These are phyloP conservation scores for Yarrowia hollandica DNA, from an alignment of 805 yeast species.

Conservation along the genomic window DNA sequence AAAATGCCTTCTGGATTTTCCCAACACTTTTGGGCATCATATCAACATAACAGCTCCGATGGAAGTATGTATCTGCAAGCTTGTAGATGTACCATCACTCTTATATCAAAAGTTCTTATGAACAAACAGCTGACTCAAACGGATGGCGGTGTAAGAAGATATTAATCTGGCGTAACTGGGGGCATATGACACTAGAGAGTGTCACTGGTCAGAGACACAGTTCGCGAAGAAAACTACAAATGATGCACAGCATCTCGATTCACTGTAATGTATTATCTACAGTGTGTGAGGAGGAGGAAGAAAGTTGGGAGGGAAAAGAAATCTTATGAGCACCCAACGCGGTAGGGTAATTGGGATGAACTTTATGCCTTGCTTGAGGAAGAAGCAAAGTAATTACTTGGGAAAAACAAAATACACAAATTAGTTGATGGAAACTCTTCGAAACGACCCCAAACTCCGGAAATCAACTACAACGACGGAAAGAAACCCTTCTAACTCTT, in stretches of 20 bases:
- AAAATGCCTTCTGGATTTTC: too few species aligned
- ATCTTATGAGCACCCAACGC: not conserved
- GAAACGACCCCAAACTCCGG: too few species aligned
- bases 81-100: slow-evolving; percentile 17
- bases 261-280: not conserved
- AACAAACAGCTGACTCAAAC: slow-evolving; percentile 28
- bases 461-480: too few species aligned
- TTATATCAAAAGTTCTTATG: slow-evolving; percentile 24
- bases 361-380: too few species aligned
- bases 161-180: slow-evolving; percentile 29
- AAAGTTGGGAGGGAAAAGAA: not conserved
- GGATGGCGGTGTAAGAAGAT: slow-evolving; percentile 29
- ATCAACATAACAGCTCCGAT: too few species aligned
- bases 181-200: slow-evolving; percentile 11
- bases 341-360: not conserved
- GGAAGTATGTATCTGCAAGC: too few species aligned
- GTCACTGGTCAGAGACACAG: slow-evolving; percentile 28
- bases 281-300: not conserved
- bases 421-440: too few species aligned
- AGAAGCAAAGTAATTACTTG: too few species aligned
- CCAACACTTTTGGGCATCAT: too few species aligned
- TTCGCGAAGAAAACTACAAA: not conserved
- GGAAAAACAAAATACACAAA: too few species aligned
- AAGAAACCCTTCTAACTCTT: too few species aligned
- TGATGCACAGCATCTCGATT: slow-evolving; percentile 1